phyloP scores from a whole-genome alignment of 1,139 yeast species.

The Protomyces arabidopsidicola region DNA sequence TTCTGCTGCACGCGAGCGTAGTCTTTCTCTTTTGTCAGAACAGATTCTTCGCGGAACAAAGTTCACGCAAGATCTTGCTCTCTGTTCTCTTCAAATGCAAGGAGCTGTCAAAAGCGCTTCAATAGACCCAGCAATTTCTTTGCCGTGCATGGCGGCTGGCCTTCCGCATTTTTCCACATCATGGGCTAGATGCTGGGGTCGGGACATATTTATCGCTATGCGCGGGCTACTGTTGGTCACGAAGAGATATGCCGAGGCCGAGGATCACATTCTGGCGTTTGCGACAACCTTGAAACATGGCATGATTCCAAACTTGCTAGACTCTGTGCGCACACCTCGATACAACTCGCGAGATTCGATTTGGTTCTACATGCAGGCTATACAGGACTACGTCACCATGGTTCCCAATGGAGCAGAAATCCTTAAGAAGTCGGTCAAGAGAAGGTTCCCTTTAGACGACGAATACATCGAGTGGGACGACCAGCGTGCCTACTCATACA shows the following conservation, averaged over 20 bases:
- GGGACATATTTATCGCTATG: constrained; percentile 85
- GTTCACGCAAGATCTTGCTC: constrained; percentile 72
- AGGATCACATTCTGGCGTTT: constrained; percentile 73
- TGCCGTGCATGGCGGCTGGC: constrained; percentile 89
- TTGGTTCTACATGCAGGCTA: constrained; percentile 84
- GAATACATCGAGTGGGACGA: constrained; percentile 65
- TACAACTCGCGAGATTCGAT: constrained; percentile 96
- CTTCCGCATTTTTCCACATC: constrained; percentile 86
- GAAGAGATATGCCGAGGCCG: constrained; percentile 75
- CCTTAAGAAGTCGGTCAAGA: constrained; percentile 63
- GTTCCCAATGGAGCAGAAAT: constrained; percentile 69
- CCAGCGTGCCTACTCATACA: constrained; percentile 67
- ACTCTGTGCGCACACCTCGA: constrained; percentile 89
- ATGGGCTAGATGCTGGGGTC: constrained; percentile 97
- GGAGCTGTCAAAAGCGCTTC: constrained; percentile 74
- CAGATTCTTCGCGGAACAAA: constrained; percentile 58
- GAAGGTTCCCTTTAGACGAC: constrained; percentile 90
- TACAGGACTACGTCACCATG: constrained; percentile 69
- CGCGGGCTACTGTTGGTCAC: constrained; percentile 77
- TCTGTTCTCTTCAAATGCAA: constrained; percentile 84
- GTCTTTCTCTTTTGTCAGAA: constrained; percentile 54
- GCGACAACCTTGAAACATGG: constrained; percentile 94
- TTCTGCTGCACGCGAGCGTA: constrained; percentile 68
- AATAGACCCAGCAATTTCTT: constrained; percentile 54
- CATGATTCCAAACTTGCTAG: constrained; percentile 83